Evolutionary conservation across 2,329 filamentous ascomycete genomes (phyloP).

Genomic region (Mariannaea elegans): DNA sequence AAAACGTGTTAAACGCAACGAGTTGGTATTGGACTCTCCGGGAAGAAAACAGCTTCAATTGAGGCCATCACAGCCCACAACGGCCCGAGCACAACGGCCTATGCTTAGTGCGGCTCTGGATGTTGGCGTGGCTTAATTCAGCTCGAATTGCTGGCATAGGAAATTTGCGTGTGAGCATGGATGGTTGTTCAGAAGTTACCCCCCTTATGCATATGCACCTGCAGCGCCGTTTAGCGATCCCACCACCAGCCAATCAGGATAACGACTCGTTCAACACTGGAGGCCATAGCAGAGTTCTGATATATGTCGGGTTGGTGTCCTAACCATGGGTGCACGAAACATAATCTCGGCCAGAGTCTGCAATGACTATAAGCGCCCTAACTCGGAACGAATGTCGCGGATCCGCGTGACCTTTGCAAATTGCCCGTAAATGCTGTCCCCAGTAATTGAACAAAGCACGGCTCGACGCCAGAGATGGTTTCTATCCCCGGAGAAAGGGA

Average conservation of each 20-base stretch:
- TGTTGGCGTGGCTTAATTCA: conserved; percentile 21
- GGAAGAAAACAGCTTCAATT: background rate
- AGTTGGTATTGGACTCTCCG: conserved; percentile 18
- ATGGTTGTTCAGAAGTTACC: conserved; percentile 22
- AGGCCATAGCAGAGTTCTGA: conserved; percentile 32
- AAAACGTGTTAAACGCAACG: background rate
- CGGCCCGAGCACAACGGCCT: background rate
- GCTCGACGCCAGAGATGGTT: conserved; percentile 31
- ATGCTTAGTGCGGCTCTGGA: conserved; percentile 24
- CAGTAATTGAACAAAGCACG: conserved; percentile 14
- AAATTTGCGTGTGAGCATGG: conserved; percentile 33
- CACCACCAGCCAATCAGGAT: conserved; percentile 30
- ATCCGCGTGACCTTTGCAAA: conserved; percentile 31
- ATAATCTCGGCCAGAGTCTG: conserved; percentile 42
- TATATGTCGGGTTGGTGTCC: conserved; percentile 38
- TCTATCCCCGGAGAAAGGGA: conserved; percentile 22
- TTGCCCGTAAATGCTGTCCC: conserved; percentile 33
- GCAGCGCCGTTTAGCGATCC: conserved; percentile 41
- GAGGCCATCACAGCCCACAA: background rate
- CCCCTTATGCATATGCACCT: conserved; percentile 37
- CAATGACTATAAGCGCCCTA: conserved; percentile 31
- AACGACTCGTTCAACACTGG: conserved; percentile 19
- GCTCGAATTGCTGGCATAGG: conserved; percentile 27
- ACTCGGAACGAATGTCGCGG: conserved; percentile 35
- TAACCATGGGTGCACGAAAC: conserved; percentile 42